Conservation (phyloP, 2,329 filamentous ascomycete species). For the Trichoderma koningii region DNA sequence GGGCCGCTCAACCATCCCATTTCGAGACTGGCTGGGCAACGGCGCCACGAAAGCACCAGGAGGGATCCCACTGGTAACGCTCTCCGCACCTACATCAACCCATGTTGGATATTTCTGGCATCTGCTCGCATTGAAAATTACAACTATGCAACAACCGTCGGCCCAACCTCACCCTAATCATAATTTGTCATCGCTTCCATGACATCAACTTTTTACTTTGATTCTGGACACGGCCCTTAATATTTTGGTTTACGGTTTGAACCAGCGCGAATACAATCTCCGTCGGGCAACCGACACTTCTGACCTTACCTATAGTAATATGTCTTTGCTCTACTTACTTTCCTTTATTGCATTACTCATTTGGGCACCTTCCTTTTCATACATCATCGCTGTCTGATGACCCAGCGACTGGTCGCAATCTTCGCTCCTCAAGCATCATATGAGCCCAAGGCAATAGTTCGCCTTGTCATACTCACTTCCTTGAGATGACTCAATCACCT, state of each 20-base stretch:
- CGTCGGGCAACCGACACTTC: slow-evolving; percentile 31
- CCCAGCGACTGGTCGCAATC: slow-evolving; percentile 13
- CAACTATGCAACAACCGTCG: not conserved
- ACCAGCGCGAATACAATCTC: slow-evolving; percentile 29
- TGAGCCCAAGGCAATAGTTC: not conserved
- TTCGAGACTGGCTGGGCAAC: slow-evolving; percentile 45
- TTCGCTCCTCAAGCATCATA: not conserved
- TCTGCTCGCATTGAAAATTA: slow-evolving; percentile 5
- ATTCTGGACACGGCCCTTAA: slow-evolving; percentile 20
- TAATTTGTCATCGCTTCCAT: slow-evolving; percentile 18
- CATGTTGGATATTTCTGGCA: not conserved
- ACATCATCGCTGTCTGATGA: not conserved
- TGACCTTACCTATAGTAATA: slow-evolving; percentile 27
- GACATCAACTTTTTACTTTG: slow-evolving; percentile 5
- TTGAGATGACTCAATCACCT: slow-evolving; percentile 4
- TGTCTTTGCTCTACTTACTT: slow-evolving; percentile 12
- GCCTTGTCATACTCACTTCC: not conserved
- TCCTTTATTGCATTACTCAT: slow-evolving; percentile 12
- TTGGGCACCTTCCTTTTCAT: slow-evolving; percentile 12
- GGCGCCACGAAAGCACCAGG: slow-evolving; percentile 32
- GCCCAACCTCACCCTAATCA: not conserved
- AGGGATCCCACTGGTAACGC: slow-evolving; percentile 30
- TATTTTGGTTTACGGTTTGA: slow-evolving; percentile 24
- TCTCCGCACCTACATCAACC: not conserved
- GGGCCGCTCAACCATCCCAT: slow-evolving; percentile 37